Percentiles rank a stretch among this genome's conserved stretches.
phyloP scores from a whole-genome alignment of 257 asterid genomes.

The Solanum sitiens region DNA sequence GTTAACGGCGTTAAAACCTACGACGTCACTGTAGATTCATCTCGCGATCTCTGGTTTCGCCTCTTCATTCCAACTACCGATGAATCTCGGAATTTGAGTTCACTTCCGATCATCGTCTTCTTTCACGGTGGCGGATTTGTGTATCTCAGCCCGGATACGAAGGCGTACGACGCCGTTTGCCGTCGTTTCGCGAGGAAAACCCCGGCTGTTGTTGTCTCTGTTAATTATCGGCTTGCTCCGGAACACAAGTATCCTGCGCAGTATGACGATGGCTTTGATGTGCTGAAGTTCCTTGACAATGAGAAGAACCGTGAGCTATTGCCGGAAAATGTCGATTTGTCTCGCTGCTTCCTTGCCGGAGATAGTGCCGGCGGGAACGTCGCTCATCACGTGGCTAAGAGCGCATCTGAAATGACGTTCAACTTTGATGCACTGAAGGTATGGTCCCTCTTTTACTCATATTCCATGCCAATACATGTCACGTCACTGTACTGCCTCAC shows the following conservation, averaged over 20 bases:
- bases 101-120: conserved; percentile 66
- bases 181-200: conserved; percentile 49
- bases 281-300: conserved; percentile 38
- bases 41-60: conserved; percentile 75
- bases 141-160: conserved; percentile 37
- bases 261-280: conserved; percentile 62
- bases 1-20: conserved; percentile 43
- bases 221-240: conserved; percentile 61
- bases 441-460: background rate
- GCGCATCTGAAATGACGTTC: conserved; percentile 21
- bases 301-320: conserved; percentile 16
- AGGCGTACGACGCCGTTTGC: conserved; percentile 51
- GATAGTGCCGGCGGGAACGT: conserved; percentile 80
- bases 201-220: conserved; percentile 57
- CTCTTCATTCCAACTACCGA: conserved; percentile 31
- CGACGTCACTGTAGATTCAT: conserved; percentile 47
- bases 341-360: conserved; percentile 63
- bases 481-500: background rate
- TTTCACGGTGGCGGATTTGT: conserved; percentile 87
- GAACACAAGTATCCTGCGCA: conserved; percentile 67
- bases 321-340: conserved; percentile 52
- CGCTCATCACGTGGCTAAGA: conserved; percentile 58
- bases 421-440: conserved; percentile 36
- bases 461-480: background rate
- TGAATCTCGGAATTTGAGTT: background rate